These are phyloP conservation scores for Angomonas deanei DNA, from an alignment of 208 protist species.

Conservation along the genomic window DNA sequence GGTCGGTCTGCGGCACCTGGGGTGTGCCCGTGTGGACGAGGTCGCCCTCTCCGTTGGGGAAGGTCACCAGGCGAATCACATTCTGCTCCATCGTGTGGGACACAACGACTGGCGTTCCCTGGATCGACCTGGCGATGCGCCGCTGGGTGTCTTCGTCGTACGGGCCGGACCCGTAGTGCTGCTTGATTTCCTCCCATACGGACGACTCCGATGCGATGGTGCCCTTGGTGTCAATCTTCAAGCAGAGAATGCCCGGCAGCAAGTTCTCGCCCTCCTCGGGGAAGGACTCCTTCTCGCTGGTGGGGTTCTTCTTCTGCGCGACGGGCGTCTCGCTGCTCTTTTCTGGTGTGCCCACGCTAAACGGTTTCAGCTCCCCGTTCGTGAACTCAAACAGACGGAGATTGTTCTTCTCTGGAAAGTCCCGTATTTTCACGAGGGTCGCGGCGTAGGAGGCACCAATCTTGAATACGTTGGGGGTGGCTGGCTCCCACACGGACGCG, in stretches of 20 bases:
- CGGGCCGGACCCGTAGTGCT: conserved; percentile 76
- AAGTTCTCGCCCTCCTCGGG: not conserved
- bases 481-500: conserved; percentile 54
- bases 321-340: not conserved
- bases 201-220: conserved; percentile 77
- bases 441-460: conserved; percentile 54
- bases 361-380: not conserved
- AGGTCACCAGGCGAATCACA: conserved; percentile 56
- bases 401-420: conserved; percentile 45
- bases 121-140: conserved; percentile 55
- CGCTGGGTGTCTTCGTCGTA: conserved; percentile 59
- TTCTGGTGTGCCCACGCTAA: not conserved
- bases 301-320: not conserved
- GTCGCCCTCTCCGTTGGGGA: conserved; percentile 14
- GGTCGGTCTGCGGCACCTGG: not conserved
- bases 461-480: conserved; percentile 13
- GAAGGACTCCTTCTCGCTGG: not conserved
- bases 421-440: conserved; percentile 39
- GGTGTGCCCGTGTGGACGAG: not conserved
- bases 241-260: conserved; percentile 31
- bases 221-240: conserved; percentile 85
- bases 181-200: conserved; percentile 79
- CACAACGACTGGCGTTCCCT: conserved; percentile 65
- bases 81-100: conserved; percentile 68
- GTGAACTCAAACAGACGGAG: conserved; percentile 65